These are phyloP conservation scores for Fusarium secorum DNA, from an alignment of 2,329 filamentous ascomycete species.

Conservation along the genomic window DNA sequence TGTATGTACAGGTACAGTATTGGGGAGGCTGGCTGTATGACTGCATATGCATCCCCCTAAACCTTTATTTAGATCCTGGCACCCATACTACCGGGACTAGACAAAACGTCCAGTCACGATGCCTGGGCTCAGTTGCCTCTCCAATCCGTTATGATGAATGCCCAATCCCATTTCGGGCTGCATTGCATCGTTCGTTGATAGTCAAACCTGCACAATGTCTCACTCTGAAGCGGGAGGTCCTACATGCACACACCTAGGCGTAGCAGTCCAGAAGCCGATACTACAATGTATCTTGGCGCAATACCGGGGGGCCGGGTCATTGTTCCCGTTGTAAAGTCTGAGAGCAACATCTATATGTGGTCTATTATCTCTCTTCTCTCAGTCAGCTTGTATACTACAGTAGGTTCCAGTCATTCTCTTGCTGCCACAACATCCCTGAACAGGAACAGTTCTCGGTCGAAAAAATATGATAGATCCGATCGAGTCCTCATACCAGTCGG, in stretches of 20 bases:
- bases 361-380: background rate
- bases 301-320: background rate
- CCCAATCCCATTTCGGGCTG: background rate
- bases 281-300: background rate
- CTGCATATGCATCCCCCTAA: background rate
- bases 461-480: constrained; percentile 1
- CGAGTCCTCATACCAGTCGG: too few species aligned
- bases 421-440: background rate
- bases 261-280: background rate
- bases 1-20: background rate
- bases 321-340: background rate
- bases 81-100: background rate
- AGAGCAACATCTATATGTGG: background rate
- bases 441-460: background rate
- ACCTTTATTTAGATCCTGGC: background rate
- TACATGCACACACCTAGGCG: background rate
- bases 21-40: background rate
- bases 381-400: background rate
- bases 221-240: background rate
- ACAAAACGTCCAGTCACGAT: background rate
- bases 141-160: background rate
- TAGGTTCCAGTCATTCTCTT: background rate
- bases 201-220: background rate
- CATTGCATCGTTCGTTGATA: background rate
- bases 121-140: background rate